These are phyloP conservation scores for Cadophora luteo-olivacea DNA, from an alignment of 2,329 filamentous ascomycete species.

Conservation along the genomic window DNA sequence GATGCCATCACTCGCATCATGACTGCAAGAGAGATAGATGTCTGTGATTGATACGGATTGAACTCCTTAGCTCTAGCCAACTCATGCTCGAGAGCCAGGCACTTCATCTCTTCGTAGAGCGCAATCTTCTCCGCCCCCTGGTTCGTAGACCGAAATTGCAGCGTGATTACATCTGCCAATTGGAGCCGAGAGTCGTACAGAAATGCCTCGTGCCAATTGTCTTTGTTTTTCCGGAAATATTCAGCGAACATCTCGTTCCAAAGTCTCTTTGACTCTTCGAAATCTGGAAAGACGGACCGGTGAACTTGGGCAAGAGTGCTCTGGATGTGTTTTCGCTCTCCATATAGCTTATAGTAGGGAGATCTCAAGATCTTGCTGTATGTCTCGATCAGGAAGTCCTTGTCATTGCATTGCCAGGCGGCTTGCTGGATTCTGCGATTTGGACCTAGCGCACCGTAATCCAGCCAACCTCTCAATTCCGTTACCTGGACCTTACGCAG, in stretches of 20 bases:
- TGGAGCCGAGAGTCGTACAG: neutral
- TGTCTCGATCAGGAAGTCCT: conserved; percentile 7
- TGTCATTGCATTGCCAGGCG: conserved; percentile 1
- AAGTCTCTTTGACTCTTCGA: conserved; percentile 3
- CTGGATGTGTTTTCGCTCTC: neutral
- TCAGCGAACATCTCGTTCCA: conserved; percentile 6
- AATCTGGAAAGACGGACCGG: neutral
- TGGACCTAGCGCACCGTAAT: neutral
- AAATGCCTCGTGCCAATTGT: neutral
- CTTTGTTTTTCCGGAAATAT: neutral
- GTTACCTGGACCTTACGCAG: neutral
- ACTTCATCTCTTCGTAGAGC: conserved; percentile 25
- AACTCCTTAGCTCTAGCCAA: conserved; percentile 12
- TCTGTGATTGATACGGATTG: conserved; percentile 22
- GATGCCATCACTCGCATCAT: conserved; percentile 33
- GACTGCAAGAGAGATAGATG: conserved; percentile 27
- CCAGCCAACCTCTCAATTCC: neutral
- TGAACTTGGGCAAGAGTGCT: neutral
- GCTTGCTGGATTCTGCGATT: conserved; percentile 12
- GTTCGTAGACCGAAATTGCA: conserved; percentile 13
- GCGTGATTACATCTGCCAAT: neutral
- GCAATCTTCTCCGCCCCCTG: conserved; percentile 16
- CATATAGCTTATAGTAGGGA: neutral
- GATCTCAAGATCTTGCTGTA: neutral
- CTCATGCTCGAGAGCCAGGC: conserved; percentile 3